phyloP scores from a whole-genome alignment of 73 alveolate species.

The Paramecium biaurelia region DNA sequence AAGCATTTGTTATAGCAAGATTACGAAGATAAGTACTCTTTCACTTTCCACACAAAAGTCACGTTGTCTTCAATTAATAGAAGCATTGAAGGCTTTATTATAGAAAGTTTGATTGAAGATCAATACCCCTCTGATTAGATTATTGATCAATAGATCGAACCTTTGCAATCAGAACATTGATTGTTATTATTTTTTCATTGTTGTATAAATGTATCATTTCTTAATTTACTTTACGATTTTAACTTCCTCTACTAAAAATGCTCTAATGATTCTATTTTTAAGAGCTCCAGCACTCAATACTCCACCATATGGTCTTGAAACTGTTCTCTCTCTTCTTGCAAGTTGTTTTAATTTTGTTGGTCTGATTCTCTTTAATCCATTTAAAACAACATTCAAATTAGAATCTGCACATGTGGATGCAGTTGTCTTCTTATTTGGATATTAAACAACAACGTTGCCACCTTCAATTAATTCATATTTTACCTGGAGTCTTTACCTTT shows the following conservation, averaged over 20 bases:
- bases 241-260: constrained; percentile 82
- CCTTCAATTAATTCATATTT: constrained; percentile 14
- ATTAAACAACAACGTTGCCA: constrained; percentile 67
- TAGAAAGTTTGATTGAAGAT: background rate
- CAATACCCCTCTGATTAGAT: background rate
- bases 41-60: constrained; percentile 24
- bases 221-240: constrained; percentile 72
- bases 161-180: background rate
- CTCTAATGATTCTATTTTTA: constrained; percentile 74
- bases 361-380: constrained; percentile 72
- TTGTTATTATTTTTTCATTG: background rate
- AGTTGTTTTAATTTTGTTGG: constrained; percentile 61
- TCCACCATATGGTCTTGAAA: constrained; percentile 84
- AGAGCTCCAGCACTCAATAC: constrained; percentile 70
- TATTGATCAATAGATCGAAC: background rate
- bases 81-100: background rate
- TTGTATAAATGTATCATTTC: constrained; percentile 32
- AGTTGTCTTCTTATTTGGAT: constrained; percentile 65
- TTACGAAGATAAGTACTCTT: background rate
- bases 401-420: constrained; percentile 66
- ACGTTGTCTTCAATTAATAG: background rate
- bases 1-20: background rate
- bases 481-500: constrained; percentile 74
- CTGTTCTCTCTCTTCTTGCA: constrained; percentile 70
- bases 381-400: constrained; percentile 46